Percentiles rank a stretch among this genome's conserved stretches.
phyloP scores from a whole-genome alignment of 176 grass and related monocot genomes.

The Aegilops longissima region DNA sequence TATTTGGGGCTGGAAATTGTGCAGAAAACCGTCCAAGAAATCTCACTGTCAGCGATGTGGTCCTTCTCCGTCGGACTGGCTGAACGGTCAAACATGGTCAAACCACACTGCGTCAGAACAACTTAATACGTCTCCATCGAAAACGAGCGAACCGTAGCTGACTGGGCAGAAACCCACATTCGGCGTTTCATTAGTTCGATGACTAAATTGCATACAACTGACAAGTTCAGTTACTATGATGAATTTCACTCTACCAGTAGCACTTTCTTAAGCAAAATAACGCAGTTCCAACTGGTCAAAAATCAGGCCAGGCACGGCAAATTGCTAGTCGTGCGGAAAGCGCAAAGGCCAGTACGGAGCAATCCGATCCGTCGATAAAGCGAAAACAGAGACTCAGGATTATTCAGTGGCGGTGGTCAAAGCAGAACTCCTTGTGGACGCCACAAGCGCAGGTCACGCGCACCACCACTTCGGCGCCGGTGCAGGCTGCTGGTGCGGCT shows the following conservation, averaged over 20 bases:
- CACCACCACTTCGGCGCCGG: background rate
- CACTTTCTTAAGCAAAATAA: background rate
- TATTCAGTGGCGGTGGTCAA: conserved; percentile 7
- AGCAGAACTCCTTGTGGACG: conserved; percentile 11
- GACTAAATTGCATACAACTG: too few relatives aligned
- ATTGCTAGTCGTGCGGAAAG: background rate
- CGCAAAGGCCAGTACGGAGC: background rate
- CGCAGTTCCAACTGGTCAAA: background rate
- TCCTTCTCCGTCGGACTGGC: background rate
- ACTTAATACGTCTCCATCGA: too few relatives aligned
- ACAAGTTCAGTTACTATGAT: background rate
- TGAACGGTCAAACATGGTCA: background rate
- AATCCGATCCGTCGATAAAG: background rate
- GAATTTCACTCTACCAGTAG: background rate
- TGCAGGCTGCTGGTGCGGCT: background rate
- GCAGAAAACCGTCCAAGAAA: too few relatives aligned
- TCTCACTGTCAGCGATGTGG: too few relatives aligned
- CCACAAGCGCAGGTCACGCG: conserved; percentile 12
- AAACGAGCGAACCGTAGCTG: too few relatives aligned
- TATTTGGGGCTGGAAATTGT: too few relatives aligned
- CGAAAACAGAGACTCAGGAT: background rate
- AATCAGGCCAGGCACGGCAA: background rate
- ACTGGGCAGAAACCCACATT: too few relatives aligned
- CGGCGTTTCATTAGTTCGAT: too few relatives aligned
- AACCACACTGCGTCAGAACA: too few relatives aligned